Evolutionary conservation across 768 basidiomycete species (phyloP), one percentile per base, ranked within the genome.

Genomic region (Hericium coralloides): DNA sequence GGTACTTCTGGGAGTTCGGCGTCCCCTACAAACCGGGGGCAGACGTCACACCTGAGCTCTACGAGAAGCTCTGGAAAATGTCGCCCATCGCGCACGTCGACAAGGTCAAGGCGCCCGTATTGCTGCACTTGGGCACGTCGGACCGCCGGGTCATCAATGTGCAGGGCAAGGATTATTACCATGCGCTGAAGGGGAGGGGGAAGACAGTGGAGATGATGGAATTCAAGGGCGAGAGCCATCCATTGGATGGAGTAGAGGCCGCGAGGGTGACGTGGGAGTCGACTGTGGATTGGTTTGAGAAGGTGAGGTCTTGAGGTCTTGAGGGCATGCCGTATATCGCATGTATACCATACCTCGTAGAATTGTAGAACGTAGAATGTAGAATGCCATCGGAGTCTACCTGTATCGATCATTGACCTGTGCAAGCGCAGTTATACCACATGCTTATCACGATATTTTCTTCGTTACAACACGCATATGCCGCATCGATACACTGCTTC

Each of bases 121-220:
- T 72, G 20, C 53, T 73, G 55, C 58, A 68, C 47, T 57, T 72
- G 41, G 72, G 72, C 1, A 53, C 57, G 7, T 62, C 55, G 31
- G 72, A 73, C 49, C 64, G 65, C 3, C 61, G 72, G 0, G 72
- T 73, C 2, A 62, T 71, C 17, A 65, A 69, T 0, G 59, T 65
- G 38, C 72, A 73, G 22, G 61, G 62, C 0, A 64, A 62, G 55
- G 60, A 63, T 4, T 70, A 65, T 60, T 73, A 63, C 38, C 68
- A 73, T 55, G 65, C 67, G 18, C 61, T 73, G 23, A 68, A 66
- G 49, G 61, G 53, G 18, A 36, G 56, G 6, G 63, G 60, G n/a
- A 62, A 62, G 39, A 57, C 63, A 15, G 69, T 68, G 3, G 64
- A 68, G 26, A 63, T 71, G 61, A 60, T 70, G 3, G 53, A 53